Conservation (phyloP, 345 rosid species). For the Toxicodendron radicans region DNA sequence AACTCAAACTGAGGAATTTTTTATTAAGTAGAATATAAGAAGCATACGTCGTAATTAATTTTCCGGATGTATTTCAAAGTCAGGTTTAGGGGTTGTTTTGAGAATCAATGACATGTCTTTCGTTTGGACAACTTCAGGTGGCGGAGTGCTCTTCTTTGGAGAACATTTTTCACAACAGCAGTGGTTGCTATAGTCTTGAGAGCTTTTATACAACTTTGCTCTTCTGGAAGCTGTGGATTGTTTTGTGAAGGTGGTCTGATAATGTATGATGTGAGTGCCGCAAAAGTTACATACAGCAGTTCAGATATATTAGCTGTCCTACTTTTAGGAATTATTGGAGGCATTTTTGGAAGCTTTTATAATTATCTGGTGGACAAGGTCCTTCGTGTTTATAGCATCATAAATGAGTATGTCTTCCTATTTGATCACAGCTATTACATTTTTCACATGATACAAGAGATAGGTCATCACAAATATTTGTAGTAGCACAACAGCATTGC, state of each 20-base stretch:
- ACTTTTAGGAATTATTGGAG: slow-evolving; percentile 55
- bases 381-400: slow-evolving; percentile 60
- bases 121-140: slow-evolving; percentile 37
- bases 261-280: slow-evolving; percentile 61
- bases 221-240: slow-evolving; percentile 52
- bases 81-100: background rate
- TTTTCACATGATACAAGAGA: background rate
- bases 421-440: slow-evolving; percentile 5
- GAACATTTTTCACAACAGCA: slow-evolving; percentile 76
- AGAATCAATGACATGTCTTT: slow-evolving; percentile 3
- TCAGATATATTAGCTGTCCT: slow-evolving; percentile 57
- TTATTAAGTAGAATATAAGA: background rate
- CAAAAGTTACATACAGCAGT: slow-evolving; percentile 33
- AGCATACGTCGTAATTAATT: background rate
- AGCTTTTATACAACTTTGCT: slow-evolving; percentile 53
- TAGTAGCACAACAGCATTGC: slow-evolving; percentile 3
- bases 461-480: background rate
- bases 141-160: slow-evolving; percentile 82
- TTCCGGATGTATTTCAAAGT: slow-evolving; percentile 2
- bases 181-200: slow-evolving; percentile 68
- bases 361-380: slow-evolving; percentile 60
- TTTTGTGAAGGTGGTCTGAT: slow-evolving; percentile 72
- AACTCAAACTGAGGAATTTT: background rate
- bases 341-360: slow-evolving; percentile 64
- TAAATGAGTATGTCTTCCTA: slow-evolving; percentile 47